Percentiles rank a stretch among this genome's conserved stretches.
Conservation (phyloP, 352 stramenopile genomes). For the Phytopythium oedochilum region DNA sequence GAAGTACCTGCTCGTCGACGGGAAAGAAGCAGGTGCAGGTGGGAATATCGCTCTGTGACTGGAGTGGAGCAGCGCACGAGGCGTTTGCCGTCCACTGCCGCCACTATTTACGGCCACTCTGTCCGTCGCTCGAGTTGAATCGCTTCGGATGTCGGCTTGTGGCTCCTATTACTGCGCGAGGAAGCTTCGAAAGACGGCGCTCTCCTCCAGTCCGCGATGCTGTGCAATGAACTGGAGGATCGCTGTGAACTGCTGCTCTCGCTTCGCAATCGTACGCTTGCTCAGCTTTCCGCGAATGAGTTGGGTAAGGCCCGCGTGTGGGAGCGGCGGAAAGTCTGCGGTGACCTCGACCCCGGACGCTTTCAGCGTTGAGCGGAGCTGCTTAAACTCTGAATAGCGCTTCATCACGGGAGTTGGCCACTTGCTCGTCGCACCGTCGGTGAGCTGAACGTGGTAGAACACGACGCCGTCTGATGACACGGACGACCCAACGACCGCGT, state of each 20-base stretch:
- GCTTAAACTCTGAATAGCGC: constrained; percentile 52
- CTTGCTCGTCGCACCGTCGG: constrained; percentile 19
- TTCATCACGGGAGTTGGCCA: constrained; percentile 23
- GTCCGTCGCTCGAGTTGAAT: not conserved
- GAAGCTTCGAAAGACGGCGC: constrained; percentile 43
- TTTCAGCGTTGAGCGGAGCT: constrained; percentile 43
- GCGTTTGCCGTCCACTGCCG: not conserved
- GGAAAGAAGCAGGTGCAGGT: not conserved
- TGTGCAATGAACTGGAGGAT: constrained; percentile 45
- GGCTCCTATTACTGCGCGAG: constrained; percentile 14
- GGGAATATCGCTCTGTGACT: not conserved
- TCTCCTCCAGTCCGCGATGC: constrained; percentile 31
- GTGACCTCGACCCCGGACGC: constrained; percentile 22
- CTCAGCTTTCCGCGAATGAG: constrained; percentile 44
- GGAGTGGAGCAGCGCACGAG: not conserved
- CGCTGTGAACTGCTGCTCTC: constrained; percentile 35
- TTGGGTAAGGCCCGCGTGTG: constrained; percentile 29
- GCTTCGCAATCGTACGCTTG: constrained; percentile 38
- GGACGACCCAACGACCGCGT: constrained; percentile 27
- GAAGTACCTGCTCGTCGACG: not conserved
- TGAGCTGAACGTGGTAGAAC: constrained; percentile 35
- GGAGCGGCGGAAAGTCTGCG: constrained; percentile 28
- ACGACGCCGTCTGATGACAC: constrained; percentile 24
- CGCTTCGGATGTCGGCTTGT: constrained; percentile 1
- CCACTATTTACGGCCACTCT: constrained; percentile 12